Conservation (phyloP, 805 yeast species). For the Cyberlindnera lachancei region DNA sequence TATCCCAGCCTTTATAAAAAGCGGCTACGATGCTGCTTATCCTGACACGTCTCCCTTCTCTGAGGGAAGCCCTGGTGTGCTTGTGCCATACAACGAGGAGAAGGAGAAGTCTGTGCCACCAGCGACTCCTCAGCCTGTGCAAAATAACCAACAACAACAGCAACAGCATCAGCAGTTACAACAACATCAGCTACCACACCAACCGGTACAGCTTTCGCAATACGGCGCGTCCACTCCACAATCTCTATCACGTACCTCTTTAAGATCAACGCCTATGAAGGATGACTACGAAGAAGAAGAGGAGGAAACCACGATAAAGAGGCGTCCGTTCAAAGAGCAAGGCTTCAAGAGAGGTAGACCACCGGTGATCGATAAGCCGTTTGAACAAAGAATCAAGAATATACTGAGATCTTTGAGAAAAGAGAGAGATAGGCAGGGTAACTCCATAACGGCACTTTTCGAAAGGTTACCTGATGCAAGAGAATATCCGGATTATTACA, state of each 20-base stretch:
- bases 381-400: slow-evolving; percentile 85
- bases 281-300: slow-evolving; percentile 10
- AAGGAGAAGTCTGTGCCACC: slow-evolving; percentile 5
- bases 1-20: slow-evolving; percentile 27
- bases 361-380: slow-evolving; percentile 84
- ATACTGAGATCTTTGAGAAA: slow-evolving; percentile 76
- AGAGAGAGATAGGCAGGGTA: slow-evolving; percentile 46
- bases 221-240: slow-evolving; percentile 1
- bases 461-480: slow-evolving; percentile 73
- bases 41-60: slow-evolving; percentile 29
- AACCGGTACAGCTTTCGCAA: too few relatives aligned
- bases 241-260: slow-evolving; percentile 1
- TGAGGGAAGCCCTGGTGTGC: slow-evolving; percentile 15
- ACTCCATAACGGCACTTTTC: slow-evolving; percentile 53
- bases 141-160: not conserved
- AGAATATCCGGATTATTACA: slow-evolving; percentile 37
- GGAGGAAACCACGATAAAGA: slow-evolving; percentile 6
- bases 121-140: slow-evolving; percentile 3
- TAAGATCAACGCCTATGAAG: slow-evolving; percentile 9
- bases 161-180: too few relatives aligned
- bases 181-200: too few relatives aligned
- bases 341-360: slow-evolving; percentile 73
- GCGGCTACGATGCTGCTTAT: slow-evolving; percentile 28
- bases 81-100: slow-evolving; percentile 10
- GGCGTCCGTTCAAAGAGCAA: slow-evolving; percentile 14